Base-by-base conservation (phyloP, 768 basidiomycete species). In the Lactarius psammicola region DNA sequence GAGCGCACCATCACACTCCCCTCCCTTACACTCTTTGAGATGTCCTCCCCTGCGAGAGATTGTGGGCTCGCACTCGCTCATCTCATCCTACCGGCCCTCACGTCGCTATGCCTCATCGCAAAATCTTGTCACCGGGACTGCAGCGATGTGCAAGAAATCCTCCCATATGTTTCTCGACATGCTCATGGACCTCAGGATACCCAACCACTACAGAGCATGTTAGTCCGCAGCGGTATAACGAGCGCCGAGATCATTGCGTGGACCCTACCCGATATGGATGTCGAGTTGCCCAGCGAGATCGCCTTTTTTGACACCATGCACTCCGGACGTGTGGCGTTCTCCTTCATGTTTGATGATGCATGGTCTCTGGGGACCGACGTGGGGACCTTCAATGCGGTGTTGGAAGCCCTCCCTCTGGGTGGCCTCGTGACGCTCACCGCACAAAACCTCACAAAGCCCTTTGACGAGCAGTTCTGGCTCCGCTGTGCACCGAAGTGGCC, bases 171-270 rank as follows among this genome's bases (percentile, higher is more conserved):
- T n/a, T 26, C 34, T 2, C 42, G 51, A 17, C 44, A 58, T 17
- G 53, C 38, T 20, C 31, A 63, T 20, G 65, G 65, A 11, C 38
- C 54, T 2, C 65, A 62, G 8, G 65, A 63, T 31, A 11, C 18
- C 4, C 18, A 20, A 4, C 66, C 62, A 1, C 56, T 67, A 26
- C 26, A 59, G 20, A 67, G 59, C 34, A n/a, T 64, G 20, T 9
- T 42, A 10, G 23, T 59, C 23, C 15, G 28, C 7, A 10, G 34
- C 34, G 5, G 30, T n/a, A n/a, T n/a, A n/a, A n/a, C n/a, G n/a
- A n/a, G 28, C 15, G 9, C 56, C 20, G 20, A 54, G 4, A 49
- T 64, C 40, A n/a, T 58, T 40, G 31, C 49, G 36, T 64, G 63
- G 63, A 44, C 56, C 3, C 23, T 15, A 11, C 63, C 63, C 10